A percentile compares a stretch with the other conserved stretches of the same genome.
Evolutionary conservation across 495 filamentous ascomycete genomes (phyloP).

Genomic region (Hypomontagnella submonticulosa): DNA sequence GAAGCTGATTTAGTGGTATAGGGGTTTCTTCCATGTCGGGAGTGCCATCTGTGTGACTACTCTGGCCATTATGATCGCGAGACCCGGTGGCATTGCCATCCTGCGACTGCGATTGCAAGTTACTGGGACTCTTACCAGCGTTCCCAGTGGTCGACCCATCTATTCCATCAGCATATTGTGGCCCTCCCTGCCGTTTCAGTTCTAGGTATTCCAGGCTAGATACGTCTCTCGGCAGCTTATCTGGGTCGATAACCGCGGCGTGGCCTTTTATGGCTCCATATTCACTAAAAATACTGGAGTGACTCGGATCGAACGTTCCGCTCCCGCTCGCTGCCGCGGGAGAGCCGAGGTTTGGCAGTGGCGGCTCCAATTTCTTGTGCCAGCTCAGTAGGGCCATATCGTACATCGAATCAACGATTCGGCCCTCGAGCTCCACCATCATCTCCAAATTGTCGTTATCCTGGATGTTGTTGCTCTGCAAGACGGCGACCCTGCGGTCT

Average conservation of each 20-base stretch:
- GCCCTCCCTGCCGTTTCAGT: not conserved
- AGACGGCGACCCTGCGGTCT: slow-evolving; percentile 71
- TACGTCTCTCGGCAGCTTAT: slow-evolving; percentile 29
- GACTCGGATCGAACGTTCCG: slow-evolving; percentile 35
- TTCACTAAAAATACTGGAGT: slow-evolving; percentile 41
- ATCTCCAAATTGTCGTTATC: slow-evolving; percentile 84
- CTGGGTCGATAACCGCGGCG: slow-evolving; percentile 43
- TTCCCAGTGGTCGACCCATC: not conserved
- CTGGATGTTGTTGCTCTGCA: slow-evolving; percentile 82
- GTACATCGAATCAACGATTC: slow-evolving; percentile 79
- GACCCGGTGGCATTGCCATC: slow-evolving; percentile 2
- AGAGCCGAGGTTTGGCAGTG: slow-evolving; percentile 65
- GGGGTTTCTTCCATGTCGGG: not conserved
- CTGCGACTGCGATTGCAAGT: not conserved
- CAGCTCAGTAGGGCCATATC: slow-evolving; percentile 78
- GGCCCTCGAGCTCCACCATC: slow-evolving; percentile 80
- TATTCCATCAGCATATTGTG: not conserved
- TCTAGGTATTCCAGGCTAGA: slow-evolving; percentile 32
- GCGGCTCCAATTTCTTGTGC: slow-evolving; percentile 70
- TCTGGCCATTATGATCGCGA: not conserved
- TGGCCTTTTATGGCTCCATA: slow-evolving; percentile 45
- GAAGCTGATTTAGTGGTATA: slow-evolving; percentile 40
- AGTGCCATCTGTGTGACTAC: not conserved
- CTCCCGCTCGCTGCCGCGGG: slow-evolving; percentile 57
- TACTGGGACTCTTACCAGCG: no score